phyloP scores from a whole-genome alignment of 345 rosid species.

The Capsella bursapastoris region DNA sequence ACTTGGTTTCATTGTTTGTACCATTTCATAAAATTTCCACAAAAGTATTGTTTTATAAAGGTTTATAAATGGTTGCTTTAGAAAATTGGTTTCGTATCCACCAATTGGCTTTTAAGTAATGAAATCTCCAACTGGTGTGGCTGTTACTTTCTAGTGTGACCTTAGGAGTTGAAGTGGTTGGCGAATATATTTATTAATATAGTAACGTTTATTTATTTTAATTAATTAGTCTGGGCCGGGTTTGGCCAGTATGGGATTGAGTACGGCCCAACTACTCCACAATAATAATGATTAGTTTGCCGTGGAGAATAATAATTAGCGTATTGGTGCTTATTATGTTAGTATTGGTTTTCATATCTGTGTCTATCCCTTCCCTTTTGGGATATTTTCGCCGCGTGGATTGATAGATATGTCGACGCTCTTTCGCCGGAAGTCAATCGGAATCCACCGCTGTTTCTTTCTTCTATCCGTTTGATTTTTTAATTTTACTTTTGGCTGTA shows the following conservation, averaged over 20 bases:
- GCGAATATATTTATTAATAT: constrained; percentile 3
- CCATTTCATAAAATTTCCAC: not conserved
- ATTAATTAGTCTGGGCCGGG: constrained; percentile 11
- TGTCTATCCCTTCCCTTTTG: constrained; percentile 44
- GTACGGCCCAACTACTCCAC: constrained; percentile 41
- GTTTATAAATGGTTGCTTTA: not conserved
- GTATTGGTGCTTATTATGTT: not conserved
- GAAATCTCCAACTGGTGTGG: constrained; percentile 5
- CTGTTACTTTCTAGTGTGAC: constrained; percentile 8
- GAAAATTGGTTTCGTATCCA: constrained; percentile 1
- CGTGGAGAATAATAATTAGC: not conserved
- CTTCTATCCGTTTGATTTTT: constrained; percentile 17
- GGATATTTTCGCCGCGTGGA: constrained; percentile 47
- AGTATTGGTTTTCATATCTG: not conserved
- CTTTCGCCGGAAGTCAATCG: constrained; percentile 47
- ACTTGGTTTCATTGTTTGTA: no score
- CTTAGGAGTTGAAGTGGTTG: constrained; percentile 21
- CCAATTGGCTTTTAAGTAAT: constrained; percentile 15
- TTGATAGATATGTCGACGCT: constrained; percentile 35
- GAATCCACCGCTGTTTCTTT: constrained; percentile 21
- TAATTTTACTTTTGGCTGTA: not conserved
- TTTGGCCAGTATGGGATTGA: constrained; percentile 1
- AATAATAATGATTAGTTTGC: not conserved
- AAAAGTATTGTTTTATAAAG: no score
- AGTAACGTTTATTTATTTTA: not conserved